Conservation (phyloP, 1,284 basidiomycete genomes). For the Puccinia hordei region DNA sequence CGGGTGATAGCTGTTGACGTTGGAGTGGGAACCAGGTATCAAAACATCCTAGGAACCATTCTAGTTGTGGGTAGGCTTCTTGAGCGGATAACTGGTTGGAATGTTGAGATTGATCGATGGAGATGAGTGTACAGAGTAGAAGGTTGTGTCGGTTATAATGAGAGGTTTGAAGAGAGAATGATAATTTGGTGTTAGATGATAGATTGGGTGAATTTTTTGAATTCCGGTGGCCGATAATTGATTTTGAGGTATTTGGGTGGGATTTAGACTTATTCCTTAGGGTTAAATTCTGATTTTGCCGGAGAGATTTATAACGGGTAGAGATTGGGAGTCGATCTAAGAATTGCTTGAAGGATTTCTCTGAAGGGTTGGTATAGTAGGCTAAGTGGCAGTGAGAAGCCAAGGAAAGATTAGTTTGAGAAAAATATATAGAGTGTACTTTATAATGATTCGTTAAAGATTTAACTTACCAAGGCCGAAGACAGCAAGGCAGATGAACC, state of each 20-base stretch:
- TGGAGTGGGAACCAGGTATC: conserved; percentile 19
- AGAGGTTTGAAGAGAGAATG: neutral
- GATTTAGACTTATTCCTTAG: neutral
- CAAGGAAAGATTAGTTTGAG: neutral
- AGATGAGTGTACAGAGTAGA: conserved; percentile 22
- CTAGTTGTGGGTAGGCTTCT: conserved; percentile 16
- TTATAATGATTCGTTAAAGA: too few species aligned
- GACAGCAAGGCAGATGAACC: conserved; percentile 16
- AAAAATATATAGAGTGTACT: too few species aligned
- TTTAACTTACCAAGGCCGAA: conserved; percentile 18
- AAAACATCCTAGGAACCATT: conserved; percentile 33
- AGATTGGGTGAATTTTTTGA: neutral
- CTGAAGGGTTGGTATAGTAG: conserved; percentile 38
- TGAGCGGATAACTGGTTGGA: neutral
- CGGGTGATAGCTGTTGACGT: neutral
- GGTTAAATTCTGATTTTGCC: neutral
- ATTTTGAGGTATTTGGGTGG: neutral
- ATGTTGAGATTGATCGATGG: conserved; percentile 19
- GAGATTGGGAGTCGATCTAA: conserved; percentile 28
- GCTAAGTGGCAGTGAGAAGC: neutral
- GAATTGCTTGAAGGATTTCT: conserved; percentile 17
- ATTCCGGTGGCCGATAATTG: neutral
- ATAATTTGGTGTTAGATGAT: neutral
- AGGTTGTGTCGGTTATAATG: conserved; percentile 29
- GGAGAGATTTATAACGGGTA: neutral